Percentiles rank a stretch among this genome's conserved stretches.
These are phyloP conservation scores for Penicillium capsulatum DNA, from an alignment of 2,329 filamentous ascomycete genomes.

Conservation along the genomic window DNA sequence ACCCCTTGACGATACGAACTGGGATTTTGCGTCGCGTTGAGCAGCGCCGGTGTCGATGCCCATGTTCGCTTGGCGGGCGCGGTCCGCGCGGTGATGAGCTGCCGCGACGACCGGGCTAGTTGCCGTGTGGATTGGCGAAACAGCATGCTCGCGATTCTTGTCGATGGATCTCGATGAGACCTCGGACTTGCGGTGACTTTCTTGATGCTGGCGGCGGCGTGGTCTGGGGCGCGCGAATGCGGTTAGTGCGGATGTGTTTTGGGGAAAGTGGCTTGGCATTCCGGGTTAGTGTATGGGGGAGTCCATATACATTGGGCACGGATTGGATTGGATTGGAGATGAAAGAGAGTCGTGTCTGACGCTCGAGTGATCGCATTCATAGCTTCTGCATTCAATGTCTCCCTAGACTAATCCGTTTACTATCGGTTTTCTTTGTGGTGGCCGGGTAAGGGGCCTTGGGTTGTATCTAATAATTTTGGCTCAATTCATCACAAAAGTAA, in stretches of 20 bases:
- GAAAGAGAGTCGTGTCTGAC: too few species aligned
- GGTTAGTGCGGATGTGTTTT: conserved; percentile 10
- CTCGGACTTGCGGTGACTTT: conserved; percentile 3
- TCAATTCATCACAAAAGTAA: too few species aligned
- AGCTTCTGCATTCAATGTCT: too few species aligned
- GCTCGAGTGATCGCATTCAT: too few species aligned
- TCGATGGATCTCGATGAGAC: conserved; percentile 2
- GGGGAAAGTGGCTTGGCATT: conserved; percentile 10
- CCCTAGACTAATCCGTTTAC: too few species aligned
- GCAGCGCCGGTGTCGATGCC: conserved; percentile 8
- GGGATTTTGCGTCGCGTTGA: conserved; percentile 13
- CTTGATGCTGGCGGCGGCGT: conserved; percentile 3
- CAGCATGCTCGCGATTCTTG: conserved; percentile 9
- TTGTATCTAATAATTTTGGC: too few species aligned
- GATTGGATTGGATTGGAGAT: background rate
- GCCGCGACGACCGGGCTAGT: background rate
- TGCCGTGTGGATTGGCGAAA: conserved; percentile 8
- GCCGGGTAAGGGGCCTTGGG: too few species aligned
- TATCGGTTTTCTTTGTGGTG: too few species aligned
- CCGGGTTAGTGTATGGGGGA: too few species aligned
- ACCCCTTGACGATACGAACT: conserved; percentile 32
- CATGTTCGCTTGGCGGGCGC: conserved; percentile 2
- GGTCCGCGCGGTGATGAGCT: background rate
- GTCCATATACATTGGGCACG: background rate
- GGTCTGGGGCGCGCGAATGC: conserved; percentile 8